These are phyloP conservation scores for Aspergillus melleus DNA, from an alignment of 2,329 filamentous ascomycete species.

Conservation along the genomic window DNA sequence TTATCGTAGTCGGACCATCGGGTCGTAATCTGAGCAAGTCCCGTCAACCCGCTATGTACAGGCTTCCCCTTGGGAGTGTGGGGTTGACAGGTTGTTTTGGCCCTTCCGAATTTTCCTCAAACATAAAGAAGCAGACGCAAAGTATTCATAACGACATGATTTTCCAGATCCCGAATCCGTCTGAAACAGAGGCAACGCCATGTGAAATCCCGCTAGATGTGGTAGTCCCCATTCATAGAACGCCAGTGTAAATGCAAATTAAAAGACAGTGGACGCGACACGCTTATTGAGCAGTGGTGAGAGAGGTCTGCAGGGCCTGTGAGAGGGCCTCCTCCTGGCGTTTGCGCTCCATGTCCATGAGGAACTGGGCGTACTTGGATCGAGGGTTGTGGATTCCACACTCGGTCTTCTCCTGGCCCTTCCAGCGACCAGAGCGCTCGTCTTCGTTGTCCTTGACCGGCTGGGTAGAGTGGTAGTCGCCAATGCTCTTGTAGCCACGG, in stretches of 20 bases:
- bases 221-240: conserved; percentile 15
- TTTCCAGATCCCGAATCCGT: conserved; percentile 7
- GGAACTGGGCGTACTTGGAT: conserved; percentile 85
- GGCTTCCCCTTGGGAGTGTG: conserved; percentile 7
- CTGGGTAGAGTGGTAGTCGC: conserved; percentile 96
- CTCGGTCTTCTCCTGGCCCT: conserved; percentile 92
- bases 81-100: conserved; percentile 10
- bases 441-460: conserved; percentile 90
- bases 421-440: conserved; percentile 95
- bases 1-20: conserved; percentile 15
- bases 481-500: conserved; percentile 94
- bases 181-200: conserved; percentile 14
- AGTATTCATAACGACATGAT: conserved; percentile 21
- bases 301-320: conserved; percentile 41
- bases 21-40: neutral
- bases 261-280: neutral
- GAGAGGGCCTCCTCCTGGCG: conserved; percentile 58
- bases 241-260: conserved; percentile 21
- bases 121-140: neutral
- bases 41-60: conserved; percentile 21
- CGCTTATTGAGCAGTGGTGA: conserved; percentile 31
- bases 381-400: conserved; percentile 99
- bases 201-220: conserved; percentile 20
- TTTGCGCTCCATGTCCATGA: conserved; percentile 72
- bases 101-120: conserved; percentile 4